Conservation (phyloP, 768 basidiomycete genomes). For the Agrocybe pediades region DNA sequence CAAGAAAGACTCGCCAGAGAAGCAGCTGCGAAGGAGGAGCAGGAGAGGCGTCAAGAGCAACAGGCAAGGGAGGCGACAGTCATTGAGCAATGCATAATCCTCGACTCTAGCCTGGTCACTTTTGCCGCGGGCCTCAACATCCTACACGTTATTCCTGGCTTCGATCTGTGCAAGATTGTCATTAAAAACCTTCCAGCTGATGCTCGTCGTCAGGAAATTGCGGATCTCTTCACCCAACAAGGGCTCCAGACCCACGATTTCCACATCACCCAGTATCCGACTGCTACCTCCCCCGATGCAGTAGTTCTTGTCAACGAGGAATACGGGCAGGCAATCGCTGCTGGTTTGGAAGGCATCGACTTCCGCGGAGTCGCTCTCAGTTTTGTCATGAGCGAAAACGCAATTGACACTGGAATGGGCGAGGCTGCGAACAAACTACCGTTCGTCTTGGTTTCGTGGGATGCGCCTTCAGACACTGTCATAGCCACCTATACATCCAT, state of each 20-base stretch:
- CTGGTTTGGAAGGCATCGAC: constrained; percentile 48
- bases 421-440: constrained; percentile 32
- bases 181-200: constrained; percentile 47
- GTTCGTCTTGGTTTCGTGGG: constrained; percentile 54
- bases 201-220: constrained; percentile 40
- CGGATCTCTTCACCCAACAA: constrained; percentile 42
- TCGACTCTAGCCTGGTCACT: constrained; percentile 49
- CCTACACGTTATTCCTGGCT: constrained; percentile 46
- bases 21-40: constrained; percentile 3
- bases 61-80: constrained; percentile 39
- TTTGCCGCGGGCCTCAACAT: constrained; percentile 52
- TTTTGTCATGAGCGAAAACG: constrained; percentile 44
- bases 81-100: constrained; percentile 43
- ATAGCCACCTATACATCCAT: constrained; percentile 43
- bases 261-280: constrained; percentile 18
- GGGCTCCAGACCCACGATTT: constrained; percentile 40
- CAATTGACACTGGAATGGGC: constrained; percentile 43
- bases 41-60: constrained; percentile 10
- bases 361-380: constrained; percentile 44
- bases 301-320: constrained; percentile 44
- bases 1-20: too few species aligned
- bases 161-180: constrained; percentile 50
- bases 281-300: constrained; percentile 35
- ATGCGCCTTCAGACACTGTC: constrained; percentile 44
- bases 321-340: constrained; percentile 41